Percentiles rank a stretch among this genome's conserved stretches.
These are phyloP conservation scores for Stephanodiscus triporus DNA, from an alignment of 108 stramenopile species.

Conservation along the genomic window DNA sequence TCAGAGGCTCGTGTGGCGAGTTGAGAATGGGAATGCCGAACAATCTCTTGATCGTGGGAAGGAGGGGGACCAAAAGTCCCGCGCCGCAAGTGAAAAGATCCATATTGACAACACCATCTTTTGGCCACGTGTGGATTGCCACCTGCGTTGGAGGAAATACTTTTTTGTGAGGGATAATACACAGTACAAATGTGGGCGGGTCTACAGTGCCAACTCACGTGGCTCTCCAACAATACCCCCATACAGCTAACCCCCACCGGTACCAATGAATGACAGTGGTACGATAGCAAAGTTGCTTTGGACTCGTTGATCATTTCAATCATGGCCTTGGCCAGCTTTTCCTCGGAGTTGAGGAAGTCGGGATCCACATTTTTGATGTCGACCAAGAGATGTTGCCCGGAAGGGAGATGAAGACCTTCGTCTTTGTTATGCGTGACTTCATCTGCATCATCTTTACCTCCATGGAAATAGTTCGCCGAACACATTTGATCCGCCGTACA, in stretches of 20 bases:
- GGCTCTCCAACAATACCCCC: conserved; percentile 77
- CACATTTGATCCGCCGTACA: too few relatives aligned
- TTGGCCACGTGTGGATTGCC: conserved; percentile 83
- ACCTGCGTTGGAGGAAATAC: conserved; percentile 40
- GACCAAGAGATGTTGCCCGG: conserved; percentile 73
- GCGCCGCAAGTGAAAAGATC: conserved; percentile 78
- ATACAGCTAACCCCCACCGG: conserved; percentile 78
- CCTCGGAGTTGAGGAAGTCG: conserved; percentile 62
- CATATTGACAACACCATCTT: conserved; percentile 75
- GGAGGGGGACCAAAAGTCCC: conserved; percentile 53
- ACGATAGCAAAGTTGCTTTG: conserved; percentile 57
- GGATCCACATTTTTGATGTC: conserved; percentile 67
- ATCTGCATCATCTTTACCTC: conserved; percentile 3
- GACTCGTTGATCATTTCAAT: conserved; percentile 61
- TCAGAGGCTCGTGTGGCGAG: conserved; percentile 1
- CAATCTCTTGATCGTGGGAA: conserved; percentile 55
- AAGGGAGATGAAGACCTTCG: conserved; percentile 66
- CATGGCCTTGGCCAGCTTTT: conserved; percentile 67
- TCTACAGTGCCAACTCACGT: conserved; percentile 8
- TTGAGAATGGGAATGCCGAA: conserved; percentile 47
- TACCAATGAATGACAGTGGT: conserved; percentile 74
- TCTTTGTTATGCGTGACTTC: conserved; percentile 3
- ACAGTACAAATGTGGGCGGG: background rate
- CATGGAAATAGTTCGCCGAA: background rate
- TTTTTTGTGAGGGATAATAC: background rate